Evolutionary conservation across 139 green algal genomes (phyloP).

Genomic region (Chlorella vulgaris): DNA sequence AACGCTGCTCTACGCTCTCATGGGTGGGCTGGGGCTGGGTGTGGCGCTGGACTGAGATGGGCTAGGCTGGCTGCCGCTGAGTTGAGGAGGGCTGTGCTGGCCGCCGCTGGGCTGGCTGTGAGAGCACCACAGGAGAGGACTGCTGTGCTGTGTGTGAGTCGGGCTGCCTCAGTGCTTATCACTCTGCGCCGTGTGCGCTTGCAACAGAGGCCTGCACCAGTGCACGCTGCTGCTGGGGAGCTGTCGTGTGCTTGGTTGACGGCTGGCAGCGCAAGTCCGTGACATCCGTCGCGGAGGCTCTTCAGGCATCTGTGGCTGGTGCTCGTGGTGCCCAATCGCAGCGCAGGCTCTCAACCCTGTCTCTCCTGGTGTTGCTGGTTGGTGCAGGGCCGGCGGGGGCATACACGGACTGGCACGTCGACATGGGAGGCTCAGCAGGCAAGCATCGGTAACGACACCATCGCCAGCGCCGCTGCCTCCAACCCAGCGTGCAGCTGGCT

Average conservation of each 20-base stretch:
- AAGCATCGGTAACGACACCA: too few relatives aligned
- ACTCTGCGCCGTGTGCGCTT: not conserved
- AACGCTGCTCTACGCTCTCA: slow-evolving; percentile 60
- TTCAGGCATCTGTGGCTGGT: too few relatives aligned
- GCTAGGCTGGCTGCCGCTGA: too few relatives aligned
- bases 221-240: not conserved
- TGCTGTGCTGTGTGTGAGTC: not conserved
- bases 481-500: too few relatives aligned
- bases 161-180: not conserved
- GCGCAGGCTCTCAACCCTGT: not conserved
- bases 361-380: not conserved
- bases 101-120: too few relatives aligned
- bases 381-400: slow-evolving; percentile 33
- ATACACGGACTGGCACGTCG: slow-evolving; percentile 69
- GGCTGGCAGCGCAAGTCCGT: too few relatives aligned
- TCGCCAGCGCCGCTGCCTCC: too few relatives aligned
- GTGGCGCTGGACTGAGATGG: not conserved
- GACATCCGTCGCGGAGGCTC: too few relatives aligned
- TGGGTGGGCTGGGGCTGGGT: slow-evolving; percentile 28
- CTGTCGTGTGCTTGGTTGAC: too few relatives aligned
- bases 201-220: not conserved
- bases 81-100: too few relatives aligned
- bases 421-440: slow-evolving; percentile 58
- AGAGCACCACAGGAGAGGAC: too few relatives aligned
- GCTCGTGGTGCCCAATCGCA: too few relatives aligned